Conservation (phyloP, 345 rosid species). For the Bruguiera sexangula region DNA sequence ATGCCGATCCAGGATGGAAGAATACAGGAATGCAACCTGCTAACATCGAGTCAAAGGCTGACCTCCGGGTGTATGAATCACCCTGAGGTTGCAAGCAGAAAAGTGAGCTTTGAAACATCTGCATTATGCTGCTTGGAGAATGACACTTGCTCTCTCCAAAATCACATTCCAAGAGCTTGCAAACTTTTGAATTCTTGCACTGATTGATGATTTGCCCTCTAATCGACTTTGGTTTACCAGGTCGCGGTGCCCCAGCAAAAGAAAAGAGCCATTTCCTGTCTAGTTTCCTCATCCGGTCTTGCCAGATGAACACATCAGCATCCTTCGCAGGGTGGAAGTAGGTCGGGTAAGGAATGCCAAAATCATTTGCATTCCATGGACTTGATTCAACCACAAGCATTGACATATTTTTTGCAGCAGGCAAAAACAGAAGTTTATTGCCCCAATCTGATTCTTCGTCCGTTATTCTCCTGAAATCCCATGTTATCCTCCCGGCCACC, state of each 20-base stretch:
- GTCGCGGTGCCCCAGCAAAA: slow-evolving; percentile 91
- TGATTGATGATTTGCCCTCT: slow-evolving; percentile 80
- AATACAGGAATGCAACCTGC: slow-evolving; percentile 92
- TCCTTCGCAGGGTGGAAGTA: slow-evolving; percentile 86
- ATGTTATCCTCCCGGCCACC: slow-evolving; percentile 85
- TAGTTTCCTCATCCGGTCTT: slow-evolving; percentile 71
- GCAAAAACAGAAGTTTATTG: slow-evolving; percentile 77
- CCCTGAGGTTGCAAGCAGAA: slow-evolving; percentile 94
- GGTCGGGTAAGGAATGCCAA: slow-evolving; percentile 84
- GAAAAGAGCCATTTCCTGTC: slow-evolving; percentile 92
- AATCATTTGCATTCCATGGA: slow-evolving; percentile 91
- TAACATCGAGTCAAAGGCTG: slow-evolving; percentile 83
- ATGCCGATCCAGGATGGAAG: slow-evolving; percentile 93
- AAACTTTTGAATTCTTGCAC: slow-evolving; percentile 48
- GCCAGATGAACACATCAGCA: slow-evolving; percentile 74
- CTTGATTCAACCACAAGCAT: slow-evolving; percentile 96
- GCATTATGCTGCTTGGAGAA: slow-evolving; percentile 87
- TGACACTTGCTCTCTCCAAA: slow-evolving; percentile 93
- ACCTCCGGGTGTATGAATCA: slow-evolving; percentile 81
- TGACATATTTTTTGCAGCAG: slow-evolving; percentile 86
- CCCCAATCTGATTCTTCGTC: slow-evolving; percentile 87
- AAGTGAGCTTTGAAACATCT: slow-evolving; percentile 76
- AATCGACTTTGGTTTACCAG: slow-evolving; percentile 66
- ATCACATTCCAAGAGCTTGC: slow-evolving; percentile 79
- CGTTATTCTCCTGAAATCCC: slow-evolving; percentile 83